Percentiles rank a stretch among this genome's conserved stretches.
Conservation (phyloP, 129 eudicot species). For the Flaveria robusta region DNA sequence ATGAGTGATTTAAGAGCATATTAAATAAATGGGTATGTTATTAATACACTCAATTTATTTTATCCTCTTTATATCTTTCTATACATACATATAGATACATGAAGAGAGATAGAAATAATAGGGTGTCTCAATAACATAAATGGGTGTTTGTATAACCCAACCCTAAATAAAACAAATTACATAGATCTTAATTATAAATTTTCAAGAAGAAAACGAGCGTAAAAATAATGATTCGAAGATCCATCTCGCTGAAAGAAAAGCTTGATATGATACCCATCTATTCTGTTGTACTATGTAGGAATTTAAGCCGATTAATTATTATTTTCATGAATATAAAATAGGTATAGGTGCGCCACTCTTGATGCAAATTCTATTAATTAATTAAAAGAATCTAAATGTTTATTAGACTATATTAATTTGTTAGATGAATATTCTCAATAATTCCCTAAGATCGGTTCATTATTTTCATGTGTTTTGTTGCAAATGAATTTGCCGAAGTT, state of each 20-base stretch:
- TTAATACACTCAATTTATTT: too few species aligned
- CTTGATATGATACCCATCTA: slow-evolving; percentile 17
- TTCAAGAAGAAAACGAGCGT: background rate
- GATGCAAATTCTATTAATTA: background rate
- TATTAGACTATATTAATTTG: background rate
- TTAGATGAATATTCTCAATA: background rate
- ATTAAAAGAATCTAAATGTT: background rate
- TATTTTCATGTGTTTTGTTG: background rate
- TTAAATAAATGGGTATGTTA: too few species aligned
- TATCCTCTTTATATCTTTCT: too few species aligned
- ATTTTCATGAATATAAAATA: background rate
- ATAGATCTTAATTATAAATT: too few species aligned
- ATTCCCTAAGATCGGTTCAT: background rate
- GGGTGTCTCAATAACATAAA: too few species aligned
- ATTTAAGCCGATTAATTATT: background rate
- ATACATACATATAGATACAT: too few species aligned
- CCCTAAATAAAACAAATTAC: too few species aligned
- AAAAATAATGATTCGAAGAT: background rate
- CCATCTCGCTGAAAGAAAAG: background rate
- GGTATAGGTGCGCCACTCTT: background rate
- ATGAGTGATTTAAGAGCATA: too few species aligned
- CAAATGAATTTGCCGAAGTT: too few species aligned
- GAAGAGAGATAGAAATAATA: too few species aligned
- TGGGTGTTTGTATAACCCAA: too few species aligned
- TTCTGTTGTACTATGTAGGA: background rate